Percentiles rank a stretch among this genome's conserved stretches.
Evolutionary conservation across 2,329 filamentous ascomycete species (phyloP).

Genomic region (Aspergillus puulaauensis): DNA sequence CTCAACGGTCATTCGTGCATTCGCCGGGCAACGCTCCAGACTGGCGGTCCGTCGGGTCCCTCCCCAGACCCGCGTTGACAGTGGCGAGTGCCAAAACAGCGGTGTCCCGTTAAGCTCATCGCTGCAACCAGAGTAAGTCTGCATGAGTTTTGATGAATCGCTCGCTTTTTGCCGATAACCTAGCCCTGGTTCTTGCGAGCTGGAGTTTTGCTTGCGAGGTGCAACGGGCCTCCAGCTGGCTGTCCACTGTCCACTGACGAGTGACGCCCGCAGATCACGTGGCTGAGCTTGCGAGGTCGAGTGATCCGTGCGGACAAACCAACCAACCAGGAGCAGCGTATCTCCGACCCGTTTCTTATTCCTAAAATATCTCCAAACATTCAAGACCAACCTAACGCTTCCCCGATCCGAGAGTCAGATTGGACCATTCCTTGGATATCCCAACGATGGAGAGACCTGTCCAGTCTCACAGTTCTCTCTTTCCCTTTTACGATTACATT

Average conservation of each 20-base stretch:
- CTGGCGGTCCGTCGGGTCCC: conserved; percentile 3
- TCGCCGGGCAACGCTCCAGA: background rate
- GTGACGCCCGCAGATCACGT: background rate
- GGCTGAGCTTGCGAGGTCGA: background rate
- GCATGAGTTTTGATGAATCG: background rate
- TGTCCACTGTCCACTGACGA: too few species aligned
- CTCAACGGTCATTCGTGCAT: conserved; percentile 3
- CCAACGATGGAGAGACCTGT: too few species aligned
- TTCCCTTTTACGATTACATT: background rate
- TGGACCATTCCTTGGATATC: too few species aligned
- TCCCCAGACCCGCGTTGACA: background rate
- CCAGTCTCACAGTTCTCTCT: background rate
- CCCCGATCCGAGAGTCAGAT: too few species aligned
- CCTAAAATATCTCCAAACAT: background rate
- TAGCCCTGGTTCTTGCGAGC: background rate
- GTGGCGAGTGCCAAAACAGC: background rate
- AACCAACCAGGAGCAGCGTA: too few species aligned
- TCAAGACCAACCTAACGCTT: background rate
- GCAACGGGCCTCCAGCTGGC: too few species aligned
- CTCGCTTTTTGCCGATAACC: too few species aligned
- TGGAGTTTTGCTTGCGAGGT: too few species aligned
- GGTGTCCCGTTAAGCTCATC: conserved; percentile 1
- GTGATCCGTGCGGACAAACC: too few species aligned
- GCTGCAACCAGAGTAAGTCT: background rate
- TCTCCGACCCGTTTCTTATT: background rate